Conservation (phyloP, 2,329 filamentous ascomycete species). For the Penicillium thymicola region DNA sequence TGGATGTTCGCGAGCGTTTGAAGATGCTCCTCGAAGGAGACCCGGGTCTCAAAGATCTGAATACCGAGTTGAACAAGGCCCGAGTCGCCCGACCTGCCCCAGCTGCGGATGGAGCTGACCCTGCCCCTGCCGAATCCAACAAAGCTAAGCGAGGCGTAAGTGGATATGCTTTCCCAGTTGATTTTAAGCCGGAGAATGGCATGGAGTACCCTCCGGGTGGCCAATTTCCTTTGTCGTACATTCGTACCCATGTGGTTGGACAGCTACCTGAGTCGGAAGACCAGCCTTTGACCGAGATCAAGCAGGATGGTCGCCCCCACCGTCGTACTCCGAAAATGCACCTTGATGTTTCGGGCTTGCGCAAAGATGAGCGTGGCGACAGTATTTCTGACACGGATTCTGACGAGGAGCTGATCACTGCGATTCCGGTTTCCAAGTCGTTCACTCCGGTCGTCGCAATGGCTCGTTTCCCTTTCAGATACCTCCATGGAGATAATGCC, state of each 20-base stretch:
- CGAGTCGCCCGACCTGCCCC: not conserved
- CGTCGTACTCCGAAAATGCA: not conserved
- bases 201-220: not conserved
- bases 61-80: not conserved
- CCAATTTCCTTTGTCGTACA: not conserved
- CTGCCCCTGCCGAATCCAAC: not conserved
- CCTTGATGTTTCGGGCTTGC: not conserved
- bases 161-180: not conserved
- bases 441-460: conserved; percentile 43
- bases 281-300: not conserved
- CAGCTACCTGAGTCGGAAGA: not conserved
- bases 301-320: not conserved
- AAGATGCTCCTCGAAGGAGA: not conserved
- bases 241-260: conserved; percentile 1
- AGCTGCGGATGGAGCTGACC: not conserved
- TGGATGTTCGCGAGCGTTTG: not conserved
- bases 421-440: conserved; percentile 10
- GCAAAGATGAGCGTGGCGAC: not conserved
- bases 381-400: not conserved
- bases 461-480: conserved; percentile 44
- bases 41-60: not conserved
- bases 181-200: not conserved
- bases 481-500: conserved; percentile 32
- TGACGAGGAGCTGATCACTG: not conserved
- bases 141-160: conserved; percentile 5